Conservation (phyloP, 495 filamentous ascomycete species). For the Neurospora sp. region DNA sequence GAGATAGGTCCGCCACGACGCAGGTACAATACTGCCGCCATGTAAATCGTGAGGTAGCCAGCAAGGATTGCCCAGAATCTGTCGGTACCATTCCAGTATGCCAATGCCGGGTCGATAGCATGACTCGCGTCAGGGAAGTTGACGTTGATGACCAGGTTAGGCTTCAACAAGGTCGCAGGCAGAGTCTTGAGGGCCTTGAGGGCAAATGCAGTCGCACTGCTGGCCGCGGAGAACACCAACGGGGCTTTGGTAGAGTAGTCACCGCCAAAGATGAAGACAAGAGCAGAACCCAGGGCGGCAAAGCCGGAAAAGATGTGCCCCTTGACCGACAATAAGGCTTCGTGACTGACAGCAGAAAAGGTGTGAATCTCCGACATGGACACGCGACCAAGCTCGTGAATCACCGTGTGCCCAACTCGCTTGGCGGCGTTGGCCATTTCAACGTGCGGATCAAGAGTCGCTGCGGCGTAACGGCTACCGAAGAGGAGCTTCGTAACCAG, state of each 20-base stretch:
- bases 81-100: constrained; percentile 68
- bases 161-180: constrained; percentile 12
- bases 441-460: neutral
- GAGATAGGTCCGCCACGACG: constrained; percentile 56
- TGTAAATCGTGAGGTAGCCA: constrained; percentile 67
- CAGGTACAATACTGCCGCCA: constrained; percentile 69
- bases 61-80: constrained; percentile 67
- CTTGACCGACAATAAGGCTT: constrained; percentile 31
- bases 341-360: constrained; percentile 39
- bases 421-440: constrained; percentile 16
- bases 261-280: constrained; percentile 23
- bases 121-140: constrained; percentile 25
- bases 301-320: constrained; percentile 20
- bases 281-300: constrained; percentile 9
- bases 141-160: constrained; percentile 43
- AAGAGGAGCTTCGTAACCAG: constrained; percentile 9
- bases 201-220: constrained; percentile 1
- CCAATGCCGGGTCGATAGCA: constrained; percentile 49
- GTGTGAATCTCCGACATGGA: constrained; percentile 33
- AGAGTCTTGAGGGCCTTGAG: constrained; percentile 9
- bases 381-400: constrained; percentile 27
- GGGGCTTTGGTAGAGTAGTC: constrained; percentile 20
- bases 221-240: neutral
- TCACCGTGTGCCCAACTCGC: constrained; percentile 28
- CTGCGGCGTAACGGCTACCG: constrained; percentile 13